Evolutionary conservation across 1,284 basidiomycete genomes (phyloP), one percentile per base, ranked within the genome.

Genomic region (Neonothopanus nambi): DNA sequence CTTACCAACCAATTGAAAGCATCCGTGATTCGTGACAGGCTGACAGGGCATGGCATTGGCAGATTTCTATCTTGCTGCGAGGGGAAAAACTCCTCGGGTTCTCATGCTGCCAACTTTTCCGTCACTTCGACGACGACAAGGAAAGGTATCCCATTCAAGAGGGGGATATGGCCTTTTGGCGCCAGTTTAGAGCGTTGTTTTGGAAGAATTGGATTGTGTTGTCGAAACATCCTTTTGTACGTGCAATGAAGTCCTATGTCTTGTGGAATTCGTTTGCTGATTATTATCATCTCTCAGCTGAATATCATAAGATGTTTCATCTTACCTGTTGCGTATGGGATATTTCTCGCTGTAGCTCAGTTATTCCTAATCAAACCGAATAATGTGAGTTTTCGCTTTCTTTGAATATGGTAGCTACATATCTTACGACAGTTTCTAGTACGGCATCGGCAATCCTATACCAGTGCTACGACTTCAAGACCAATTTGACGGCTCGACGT

Each of bases 141-240:
- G 30, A 33, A n/a, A n/a, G n/a, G 30, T 13, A 33, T 33, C 30
- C 8, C 8, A 5, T 33, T 33, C 9, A 33, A 13, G 13, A 13
- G 3, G 30, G 30, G 8, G 4, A 51, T 51, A 51, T 51, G 49
- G 6, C 41, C 21, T 85, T 87, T 64, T 79, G 79, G 72, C 74
- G 80, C 23, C 88, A 91, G 69, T 80, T 85, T 57, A 67, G 67
- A 9, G 83, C 81, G 3, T 68, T 91, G 37, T 78, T 82, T 51
- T 78, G 81, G 76, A 91, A 91, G 77, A 90, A 91, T 61, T 88
- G 84, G 85, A 87, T 85, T 48, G 76, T 87, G 15, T 67, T 85
- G 26, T 78, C 76, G 18, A 85, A 81, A 65, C 83, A 85, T 65
- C 77, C 82, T 52, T 70, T 82, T 61, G 86, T 88, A 63, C 67